Conservation (phyloP, 352 stramenopile species). For the Phytophthora crassamura region DNA sequence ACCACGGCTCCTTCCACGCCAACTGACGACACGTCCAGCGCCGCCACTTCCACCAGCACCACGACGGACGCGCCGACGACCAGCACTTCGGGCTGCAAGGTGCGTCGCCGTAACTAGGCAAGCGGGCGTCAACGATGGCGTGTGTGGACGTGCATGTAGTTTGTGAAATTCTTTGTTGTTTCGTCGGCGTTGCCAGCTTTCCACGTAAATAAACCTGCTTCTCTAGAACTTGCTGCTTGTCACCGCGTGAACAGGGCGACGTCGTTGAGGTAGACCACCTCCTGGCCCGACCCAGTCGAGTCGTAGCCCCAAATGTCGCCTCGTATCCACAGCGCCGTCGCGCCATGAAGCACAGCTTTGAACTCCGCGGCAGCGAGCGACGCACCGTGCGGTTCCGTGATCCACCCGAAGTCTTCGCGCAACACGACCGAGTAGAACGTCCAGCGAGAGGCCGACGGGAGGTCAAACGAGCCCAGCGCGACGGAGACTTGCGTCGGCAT, state of each 20-base stretch:
- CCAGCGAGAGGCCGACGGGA: constrained; percentile 52
- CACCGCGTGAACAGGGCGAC: constrained; percentile 52
- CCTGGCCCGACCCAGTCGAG: constrained; percentile 52
- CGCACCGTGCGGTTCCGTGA: constrained; percentile 55
- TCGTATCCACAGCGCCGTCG: constrained; percentile 61
- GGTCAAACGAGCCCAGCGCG: constrained; percentile 56
- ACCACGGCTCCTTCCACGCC: constrained; percentile 16
- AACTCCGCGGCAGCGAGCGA: constrained; percentile 42
- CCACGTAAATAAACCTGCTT: constrained; percentile 23
- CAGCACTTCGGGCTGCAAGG: constrained; percentile 40
- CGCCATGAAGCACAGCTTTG: constrained; percentile 35
- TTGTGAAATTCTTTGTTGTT: constrained; percentile 16
- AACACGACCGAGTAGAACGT: constrained; percentile 71
- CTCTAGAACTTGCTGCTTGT: constrained; percentile 18
- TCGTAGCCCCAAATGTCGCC: constrained; percentile 72
- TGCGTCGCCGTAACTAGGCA: constrained; percentile 36
- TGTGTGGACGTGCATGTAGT: constrained; percentile 16
- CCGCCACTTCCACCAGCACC: neutral
- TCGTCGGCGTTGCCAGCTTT: neutral
- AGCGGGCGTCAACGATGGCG: constrained; percentile 5
- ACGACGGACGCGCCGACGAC: constrained; percentile 28
- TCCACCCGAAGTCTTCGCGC: constrained; percentile 81
- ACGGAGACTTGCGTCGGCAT: constrained; percentile 48
- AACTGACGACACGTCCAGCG: neutral
- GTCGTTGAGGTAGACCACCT: constrained; percentile 81